Percentiles rank a stretch among this genome's conserved stretches.
These are phyloP conservation scores for Colletotrichum gigasporum DNA, from an alignment of 2,329 filamentous ascomycete genomes.

Conservation along the genomic window DNA sequence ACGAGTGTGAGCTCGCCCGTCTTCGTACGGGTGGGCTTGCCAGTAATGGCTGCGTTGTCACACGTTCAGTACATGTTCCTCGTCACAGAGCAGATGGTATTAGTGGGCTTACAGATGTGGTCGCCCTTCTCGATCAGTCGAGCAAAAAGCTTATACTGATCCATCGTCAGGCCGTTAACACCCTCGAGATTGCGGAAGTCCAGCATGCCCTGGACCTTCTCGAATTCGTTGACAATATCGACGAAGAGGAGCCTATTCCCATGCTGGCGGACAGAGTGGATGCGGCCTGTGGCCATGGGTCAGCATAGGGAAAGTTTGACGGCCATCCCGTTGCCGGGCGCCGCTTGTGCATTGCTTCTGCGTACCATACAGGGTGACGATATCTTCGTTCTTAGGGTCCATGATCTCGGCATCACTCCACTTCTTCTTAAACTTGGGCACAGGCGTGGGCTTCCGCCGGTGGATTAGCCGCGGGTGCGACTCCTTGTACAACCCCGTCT, in stretches of 20 bases:
- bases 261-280: constrained; percentile 75
- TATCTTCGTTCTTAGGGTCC: background rate
- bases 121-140: constrained; percentile 82
- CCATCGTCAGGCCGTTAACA: constrained; percentile 43
- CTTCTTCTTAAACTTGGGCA: constrained; percentile 27
- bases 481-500: constrained; percentile 20
- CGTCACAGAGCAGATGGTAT: background rate
- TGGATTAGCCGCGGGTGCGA: constrained; percentile 32
- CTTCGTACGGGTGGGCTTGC: constrained; percentile 73
- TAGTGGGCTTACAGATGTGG: constrained; percentile 73
- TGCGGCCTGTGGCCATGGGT: constrained; percentile 66
- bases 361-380: constrained; percentile 40
- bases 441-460: constrained; percentile 19
- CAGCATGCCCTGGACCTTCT: constrained; percentile 79
- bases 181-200: constrained; percentile 62
- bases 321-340: background rate
- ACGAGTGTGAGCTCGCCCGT: constrained; percentile 81
- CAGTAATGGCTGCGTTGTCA: constrained; percentile 68
- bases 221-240: constrained; percentile 78
- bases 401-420: constrained; percentile 7
- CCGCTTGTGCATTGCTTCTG: constrained; percentile 17
- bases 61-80: constrained; percentile 5
- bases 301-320: constrained; percentile 19
- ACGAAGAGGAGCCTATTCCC: constrained; percentile 87
- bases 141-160: constrained; percentile 67